Conservation (phyloP, 352 stramenopile species). For the Globisporangium takayamanum region DNA sequence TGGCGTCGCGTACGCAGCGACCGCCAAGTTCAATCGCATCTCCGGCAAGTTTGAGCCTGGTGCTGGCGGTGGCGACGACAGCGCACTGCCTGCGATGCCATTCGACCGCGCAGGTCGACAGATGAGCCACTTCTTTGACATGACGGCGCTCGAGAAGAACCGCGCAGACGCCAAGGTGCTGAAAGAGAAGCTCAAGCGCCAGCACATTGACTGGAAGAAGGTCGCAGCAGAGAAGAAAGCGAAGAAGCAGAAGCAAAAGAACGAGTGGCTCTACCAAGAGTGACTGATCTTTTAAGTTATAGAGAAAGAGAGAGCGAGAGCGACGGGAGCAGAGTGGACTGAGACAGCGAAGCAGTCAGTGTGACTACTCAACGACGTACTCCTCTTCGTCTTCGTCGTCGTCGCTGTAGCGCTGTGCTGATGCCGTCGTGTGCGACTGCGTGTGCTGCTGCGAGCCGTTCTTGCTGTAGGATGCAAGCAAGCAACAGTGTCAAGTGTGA, state of each 20-base stretch:
- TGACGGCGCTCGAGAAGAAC: constrained; percentile 73
- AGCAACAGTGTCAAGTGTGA: not conserved
- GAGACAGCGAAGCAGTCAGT: not conserved
- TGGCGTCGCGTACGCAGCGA: constrained; percentile 55
- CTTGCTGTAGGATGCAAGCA: constrained; percentile 16
- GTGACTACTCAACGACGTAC: constrained; percentile 60
- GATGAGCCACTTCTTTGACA: constrained; percentile 87
- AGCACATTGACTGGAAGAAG: constrained; percentile 87
- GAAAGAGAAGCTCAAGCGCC: constrained; percentile 80
- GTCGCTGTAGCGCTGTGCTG: constrained; percentile 26
- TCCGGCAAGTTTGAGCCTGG: constrained; percentile 70
- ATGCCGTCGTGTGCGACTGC: constrained; percentile 8
- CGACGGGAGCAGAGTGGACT: not conserved
- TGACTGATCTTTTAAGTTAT: constrained; percentile 20
- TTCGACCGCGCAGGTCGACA: constrained; percentile 67
- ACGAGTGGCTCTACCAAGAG: constrained; percentile 83
- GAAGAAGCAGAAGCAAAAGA: constrained; percentile 79
- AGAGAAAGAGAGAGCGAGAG: not conserved
- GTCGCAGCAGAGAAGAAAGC: constrained; percentile 80
- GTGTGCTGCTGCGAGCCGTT: constrained; percentile 15
- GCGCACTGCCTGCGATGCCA: constrained; percentile 46
- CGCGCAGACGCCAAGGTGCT: constrained; percentile 64
- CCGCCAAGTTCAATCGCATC: constrained; percentile 75
- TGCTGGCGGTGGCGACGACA: constrained; percentile 52
- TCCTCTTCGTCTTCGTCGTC: constrained; percentile 59